Percentiles rank a stretch among this genome's conserved stretches.
Evolutionary conservation across 2,329 filamentous ascomycete genomes (phyloP).

Genomic region (Hypoxylon sp.): DNA sequence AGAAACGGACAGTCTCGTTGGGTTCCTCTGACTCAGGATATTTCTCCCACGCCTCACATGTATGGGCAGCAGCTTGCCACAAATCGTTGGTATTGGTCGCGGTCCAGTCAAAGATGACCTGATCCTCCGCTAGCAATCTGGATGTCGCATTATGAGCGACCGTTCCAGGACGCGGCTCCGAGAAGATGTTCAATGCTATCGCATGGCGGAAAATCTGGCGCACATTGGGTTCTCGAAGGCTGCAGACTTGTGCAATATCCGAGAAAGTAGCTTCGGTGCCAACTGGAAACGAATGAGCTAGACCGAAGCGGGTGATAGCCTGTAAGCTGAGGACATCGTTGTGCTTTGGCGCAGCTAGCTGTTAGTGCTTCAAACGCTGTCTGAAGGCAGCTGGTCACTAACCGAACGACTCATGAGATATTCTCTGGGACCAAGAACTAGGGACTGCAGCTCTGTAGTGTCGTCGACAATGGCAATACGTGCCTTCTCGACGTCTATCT

Average conservation of each 20-base stretch:
- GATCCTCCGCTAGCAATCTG: conserved; percentile 42
- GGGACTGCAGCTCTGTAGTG: background rate
- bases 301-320: background rate
- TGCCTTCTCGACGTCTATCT: background rate
- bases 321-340: background rate
- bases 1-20: conserved; percentile 32
- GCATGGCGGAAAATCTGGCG: no score
- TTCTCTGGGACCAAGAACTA: background rate
- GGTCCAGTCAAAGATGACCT: conserved; percentile 36
- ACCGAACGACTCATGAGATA: background rate
- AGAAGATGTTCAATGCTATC: conserved; percentile 22
- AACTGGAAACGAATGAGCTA: background rate
- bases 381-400: background rate
- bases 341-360: background rate
- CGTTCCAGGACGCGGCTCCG: conserved; percentile 31
- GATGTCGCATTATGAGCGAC: conserved; percentile 40
- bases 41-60: conserved; percentile 36
- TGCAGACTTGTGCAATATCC: no score
- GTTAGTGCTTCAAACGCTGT: background rate
- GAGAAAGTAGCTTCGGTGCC: no score
- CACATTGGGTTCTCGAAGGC: no score
- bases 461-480: background rate
- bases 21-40: conserved; percentile 38
- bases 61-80: conserved; percentile 38
- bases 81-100: conserved; percentile 35